Conservation (phyloP, 352 stramenopile genomes). For the Phytophthora agathidicida region DNA sequence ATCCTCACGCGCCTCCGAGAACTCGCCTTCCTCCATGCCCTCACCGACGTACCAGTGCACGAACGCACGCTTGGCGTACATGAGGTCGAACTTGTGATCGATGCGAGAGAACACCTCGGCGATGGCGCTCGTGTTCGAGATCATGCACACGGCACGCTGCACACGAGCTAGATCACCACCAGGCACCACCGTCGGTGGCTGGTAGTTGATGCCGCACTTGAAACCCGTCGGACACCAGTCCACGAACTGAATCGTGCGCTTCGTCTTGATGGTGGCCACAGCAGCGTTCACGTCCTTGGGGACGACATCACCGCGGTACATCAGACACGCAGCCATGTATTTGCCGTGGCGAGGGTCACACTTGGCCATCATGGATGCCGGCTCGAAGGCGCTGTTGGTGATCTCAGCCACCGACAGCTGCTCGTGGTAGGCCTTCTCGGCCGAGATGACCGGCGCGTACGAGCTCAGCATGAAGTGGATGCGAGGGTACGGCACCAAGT, state of each 20-base stretch:
- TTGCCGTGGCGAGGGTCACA: constrained; percentile 98
- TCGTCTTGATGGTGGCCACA: constrained; percentile 98
- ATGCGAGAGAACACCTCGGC: constrained; percentile 98
- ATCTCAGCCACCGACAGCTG: constrained; percentile 98
- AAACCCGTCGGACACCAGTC: constrained; percentile 98
- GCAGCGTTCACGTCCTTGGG: constrained; percentile 94
- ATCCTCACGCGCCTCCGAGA: constrained; percentile 99
- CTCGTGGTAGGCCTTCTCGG: constrained; percentile 98
- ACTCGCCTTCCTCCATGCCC: constrained; percentile 99
- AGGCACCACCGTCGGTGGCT: constrained; percentile 96
- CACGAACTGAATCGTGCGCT: constrained; percentile 98
- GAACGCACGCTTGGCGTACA: constrained; percentile 99
- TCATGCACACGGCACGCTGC: constrained; percentile 98
- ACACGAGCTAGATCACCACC: constrained; percentile 97
- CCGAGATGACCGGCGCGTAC: constrained; percentile 98
- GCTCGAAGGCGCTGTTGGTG: constrained; percentile 98
- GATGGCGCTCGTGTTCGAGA: constrained; percentile 99
- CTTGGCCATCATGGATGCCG: constrained; percentile 99
- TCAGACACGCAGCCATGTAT: constrained; percentile 98
- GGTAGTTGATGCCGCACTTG: constrained; percentile 97
- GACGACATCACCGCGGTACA: constrained; percentile 97
- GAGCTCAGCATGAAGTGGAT: constrained; percentile 99
- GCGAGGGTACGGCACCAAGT: constrained; percentile 98
- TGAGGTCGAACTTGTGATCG: constrained; percentile 99
- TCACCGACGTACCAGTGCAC: constrained; percentile 99